Evolutionary conservation across 2,329 filamentous ascomycete species (phyloP).

Genomic region (Annulohypoxylon truncatum): DNA sequence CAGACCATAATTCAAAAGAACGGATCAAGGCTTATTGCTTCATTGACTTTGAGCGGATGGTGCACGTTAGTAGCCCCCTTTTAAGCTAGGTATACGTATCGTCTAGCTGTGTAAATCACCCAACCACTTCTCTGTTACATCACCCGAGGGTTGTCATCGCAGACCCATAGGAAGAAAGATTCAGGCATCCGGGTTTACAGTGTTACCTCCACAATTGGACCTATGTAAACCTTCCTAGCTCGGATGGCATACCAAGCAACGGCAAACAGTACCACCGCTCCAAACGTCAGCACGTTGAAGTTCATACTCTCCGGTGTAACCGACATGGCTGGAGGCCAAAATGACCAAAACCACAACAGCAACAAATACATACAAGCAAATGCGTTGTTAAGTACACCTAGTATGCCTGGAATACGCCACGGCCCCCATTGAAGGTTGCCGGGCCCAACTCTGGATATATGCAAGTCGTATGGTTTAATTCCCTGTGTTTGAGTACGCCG

Average conservation of each 20-base stretch:
- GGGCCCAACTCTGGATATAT: conserved; percentile 14
- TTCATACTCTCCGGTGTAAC: not conserved
- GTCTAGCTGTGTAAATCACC: too few relatives aligned
- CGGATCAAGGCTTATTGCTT: too few relatives aligned
- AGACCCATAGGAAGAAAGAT: too few relatives aligned
- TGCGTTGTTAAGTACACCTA: conserved; percentile 25
- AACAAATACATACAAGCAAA: conserved; percentile 28
- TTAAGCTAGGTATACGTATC: too few relatives aligned
- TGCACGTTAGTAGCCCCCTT: too few relatives aligned
- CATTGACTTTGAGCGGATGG: too few relatives aligned
- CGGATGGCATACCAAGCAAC: not conserved
- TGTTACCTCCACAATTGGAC: conserved; percentile 2
- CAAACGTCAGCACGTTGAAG: conserved; percentile 3
- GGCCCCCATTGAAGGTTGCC: conserved; percentile 30
- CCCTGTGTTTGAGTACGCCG: conserved; percentile 50
- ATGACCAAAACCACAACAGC: conserved; percentile 23
- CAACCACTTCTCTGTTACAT: too few relatives aligned
- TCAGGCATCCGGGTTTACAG: too few relatives aligned
- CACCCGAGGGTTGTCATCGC: too few relatives aligned
- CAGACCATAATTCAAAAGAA: too few relatives aligned
- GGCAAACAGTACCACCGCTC: not conserved
- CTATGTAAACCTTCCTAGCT: conserved; percentile 5
- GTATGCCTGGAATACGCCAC: conserved; percentile 8
- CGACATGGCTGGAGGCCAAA: not conserved
- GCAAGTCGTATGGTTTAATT: conserved; percentile 37